Percentiles rank a stretch among this genome's conserved stretches.
Conservation (phyloP, 2,329 filamentous ascomycete species). For the Fusarium algeriense region DNA sequence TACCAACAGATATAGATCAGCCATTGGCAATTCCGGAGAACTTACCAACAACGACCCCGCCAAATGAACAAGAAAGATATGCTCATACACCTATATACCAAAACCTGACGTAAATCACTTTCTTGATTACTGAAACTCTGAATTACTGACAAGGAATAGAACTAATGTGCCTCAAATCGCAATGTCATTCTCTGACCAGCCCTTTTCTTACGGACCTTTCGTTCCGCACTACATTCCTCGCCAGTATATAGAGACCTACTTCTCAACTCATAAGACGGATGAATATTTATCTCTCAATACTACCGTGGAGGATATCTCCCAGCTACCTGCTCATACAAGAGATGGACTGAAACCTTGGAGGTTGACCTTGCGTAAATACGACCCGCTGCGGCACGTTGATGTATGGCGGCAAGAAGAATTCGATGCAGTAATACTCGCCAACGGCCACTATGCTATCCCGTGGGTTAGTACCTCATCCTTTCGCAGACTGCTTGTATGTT, state of each 20-base stretch:
- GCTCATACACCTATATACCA: constrained; percentile 64
- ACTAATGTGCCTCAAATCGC: constrained; percentile 69
- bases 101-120: constrained; percentile 59
- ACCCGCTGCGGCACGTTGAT: constrained; percentile 58
- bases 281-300: constrained; percentile 61
- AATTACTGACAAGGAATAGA: constrained; percentile 34
- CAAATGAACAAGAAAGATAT: constrained; percentile 60
- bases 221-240: constrained; percentile 66
- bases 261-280: constrained; percentile 63
- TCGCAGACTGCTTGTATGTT: accelerated
- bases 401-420: constrained; percentile 67
- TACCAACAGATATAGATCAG: constrained; percentile 60
- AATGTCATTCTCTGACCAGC: constrained; percentile 66
- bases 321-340: constrained; percentile 35
- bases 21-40: constrained; percentile 58
- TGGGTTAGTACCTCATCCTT: constrained; percentile 52
- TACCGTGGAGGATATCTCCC: constrained; percentile 63
- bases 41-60: constrained; percentile 56
- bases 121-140: background rate
- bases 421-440: constrained; percentile 58
- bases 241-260: constrained; percentile 69
- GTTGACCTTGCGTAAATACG: constrained; percentile 61
- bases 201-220: constrained; percentile 68
- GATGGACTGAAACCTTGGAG: constrained; percentile 55
- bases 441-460: constrained; percentile 60